Conservation (phyloP, 2,329 filamentous ascomycete species). For the Parastagonospora avenae region DNA sequence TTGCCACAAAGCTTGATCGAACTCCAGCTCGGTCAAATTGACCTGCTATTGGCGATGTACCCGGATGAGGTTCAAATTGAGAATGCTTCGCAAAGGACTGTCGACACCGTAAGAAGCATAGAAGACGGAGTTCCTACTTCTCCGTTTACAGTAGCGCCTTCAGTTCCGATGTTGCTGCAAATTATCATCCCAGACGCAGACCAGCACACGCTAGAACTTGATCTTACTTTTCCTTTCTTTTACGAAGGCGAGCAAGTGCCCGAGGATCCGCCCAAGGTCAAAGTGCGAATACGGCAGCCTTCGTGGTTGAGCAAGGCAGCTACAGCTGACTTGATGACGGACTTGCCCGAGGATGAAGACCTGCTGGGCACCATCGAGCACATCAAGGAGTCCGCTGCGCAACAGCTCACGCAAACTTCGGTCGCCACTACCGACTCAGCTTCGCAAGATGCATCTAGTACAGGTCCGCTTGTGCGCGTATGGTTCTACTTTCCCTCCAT, state of each 20-base stretch:
- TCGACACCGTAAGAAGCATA: slow-evolving; percentile 16
- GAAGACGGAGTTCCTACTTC: neutral
- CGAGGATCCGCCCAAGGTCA: slow-evolving; percentile 24
- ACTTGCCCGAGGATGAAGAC: slow-evolving; percentile 15
- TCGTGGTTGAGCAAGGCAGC: slow-evolving; percentile 29
- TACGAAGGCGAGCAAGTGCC: slow-evolving; percentile 8
- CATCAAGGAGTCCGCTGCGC: slow-evolving; percentile 23
- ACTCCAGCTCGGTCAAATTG: slow-evolving; percentile 35
- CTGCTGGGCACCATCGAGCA: slow-evolving; percentile 27
- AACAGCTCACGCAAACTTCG: slow-evolving; percentile 4
- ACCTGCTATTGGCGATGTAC: slow-evolving; percentile 37
- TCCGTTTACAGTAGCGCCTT: slow-evolving; percentile 7
- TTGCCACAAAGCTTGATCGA: slow-evolving; percentile 31
- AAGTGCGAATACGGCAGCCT: slow-evolving; percentile 29
- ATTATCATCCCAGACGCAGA: slow-evolving; percentile 2
- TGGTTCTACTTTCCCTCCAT: slow-evolving; percentile 70
- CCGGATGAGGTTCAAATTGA: slow-evolving; percentile 26
- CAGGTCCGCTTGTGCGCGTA: slow-evolving; percentile 53
- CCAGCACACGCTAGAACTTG: slow-evolving; percentile 14
- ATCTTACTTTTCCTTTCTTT: slow-evolving; percentile 26
- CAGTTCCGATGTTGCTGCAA: slow-evolving; percentile 15
- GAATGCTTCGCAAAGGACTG: slow-evolving; percentile 1
- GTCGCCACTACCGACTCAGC: neutral
- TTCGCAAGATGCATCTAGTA: neutral
- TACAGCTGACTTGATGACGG: slow-evolving; percentile 19